A percentile compares a stretch with the other conserved stretches of the same genome.
These are phyloP conservation scores for Chrysoporthe cubensis DNA, from an alignment of 2,329 filamentous ascomycete species.

Conservation along the genomic window DNA sequence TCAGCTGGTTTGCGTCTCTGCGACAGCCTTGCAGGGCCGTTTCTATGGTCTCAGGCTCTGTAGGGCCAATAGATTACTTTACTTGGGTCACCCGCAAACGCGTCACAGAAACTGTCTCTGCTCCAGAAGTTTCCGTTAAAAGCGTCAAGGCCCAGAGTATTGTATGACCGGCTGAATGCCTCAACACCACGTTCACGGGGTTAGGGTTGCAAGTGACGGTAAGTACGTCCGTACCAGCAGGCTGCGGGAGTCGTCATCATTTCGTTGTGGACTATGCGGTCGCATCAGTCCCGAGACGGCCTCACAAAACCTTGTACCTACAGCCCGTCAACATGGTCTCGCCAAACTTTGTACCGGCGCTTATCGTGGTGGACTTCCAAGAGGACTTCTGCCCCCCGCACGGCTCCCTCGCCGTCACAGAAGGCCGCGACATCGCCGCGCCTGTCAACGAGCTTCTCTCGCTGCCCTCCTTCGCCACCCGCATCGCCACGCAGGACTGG, in stretches of 20 bases:
- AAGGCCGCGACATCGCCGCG: constrained; percentile 71
- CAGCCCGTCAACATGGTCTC: constrained; percentile 15
- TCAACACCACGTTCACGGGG: background rate
- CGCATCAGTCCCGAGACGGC: background rate
- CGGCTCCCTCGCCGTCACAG: constrained; percentile 80
- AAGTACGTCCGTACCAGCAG: no score
- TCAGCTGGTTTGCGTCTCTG: no score
- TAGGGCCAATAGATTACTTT: no score
- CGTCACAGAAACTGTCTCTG: no score
- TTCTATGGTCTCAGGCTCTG: no score
- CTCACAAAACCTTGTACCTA: no score
- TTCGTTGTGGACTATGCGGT: background rate
- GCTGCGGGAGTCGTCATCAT: background rate
- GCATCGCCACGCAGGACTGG: constrained; percentile 89
- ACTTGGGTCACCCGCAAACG: no score
- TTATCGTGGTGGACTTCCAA: constrained; percentile 84
- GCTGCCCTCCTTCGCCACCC: constrained; percentile 71
- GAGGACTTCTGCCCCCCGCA: constrained; percentile 92
- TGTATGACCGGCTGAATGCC: no score
- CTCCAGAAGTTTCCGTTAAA: no score
- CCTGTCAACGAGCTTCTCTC: constrained; percentile 75
- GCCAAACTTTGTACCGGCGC: constrained; percentile 50
- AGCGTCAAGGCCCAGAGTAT: no score
- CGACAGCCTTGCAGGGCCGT: no score
- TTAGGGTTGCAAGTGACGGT: background rate